Percentiles rank a stretch among this genome's conserved stretches.
phyloP scores from a whole-genome alignment of 2,329 filamentous ascomycete genomes.

The Cladosporium sp. region DNA sequence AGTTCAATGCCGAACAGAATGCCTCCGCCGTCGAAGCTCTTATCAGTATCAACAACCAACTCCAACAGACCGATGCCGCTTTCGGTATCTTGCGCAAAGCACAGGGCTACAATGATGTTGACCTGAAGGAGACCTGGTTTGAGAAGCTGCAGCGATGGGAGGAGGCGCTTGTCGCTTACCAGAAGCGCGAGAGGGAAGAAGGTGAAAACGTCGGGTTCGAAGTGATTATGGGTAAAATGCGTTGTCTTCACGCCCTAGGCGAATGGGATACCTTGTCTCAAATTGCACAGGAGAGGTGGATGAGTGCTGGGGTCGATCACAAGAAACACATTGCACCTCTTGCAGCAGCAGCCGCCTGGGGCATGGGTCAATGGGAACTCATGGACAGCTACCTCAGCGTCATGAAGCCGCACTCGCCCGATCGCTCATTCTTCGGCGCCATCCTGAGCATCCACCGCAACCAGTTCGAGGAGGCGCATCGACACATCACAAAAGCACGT shows the following conservation, averaged over 20 bases:
- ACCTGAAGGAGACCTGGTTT: conserved; percentile 97
- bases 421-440: conserved; percentile 95
- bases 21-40: conserved; percentile 92
- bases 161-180: conserved; percentile 88
- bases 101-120: conserved; percentile 92
- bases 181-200: conserved; percentile 75
- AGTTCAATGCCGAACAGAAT: conserved; percentile 97
- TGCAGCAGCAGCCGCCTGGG: conserved; percentile 95
- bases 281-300: conserved; percentile 90
- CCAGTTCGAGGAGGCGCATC: conserved; percentile 87
- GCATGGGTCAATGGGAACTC: conserved; percentile 91
- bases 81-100: conserved; percentile 97
- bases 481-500: conserved; percentile 85
- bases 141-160: conserved; percentile 99
- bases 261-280: conserved; percentile 94
- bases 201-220: conserved; percentile 68
- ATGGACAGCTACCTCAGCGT: conserved; percentile 97
- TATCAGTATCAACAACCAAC: conserved; percentile 98
- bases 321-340: conserved; percentile 89
- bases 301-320: conserved; percentile 73
- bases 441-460: conserved; percentile 94
- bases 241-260: conserved; percentile 91
- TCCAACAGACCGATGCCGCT: conserved; percentile 97
- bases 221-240: conserved; percentile 99
- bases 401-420: conserved; percentile 90